Evolutionary conservation across 495 filamentous ascomycete species (phyloP).

Genomic region (Aspergillus hancockii): DNA sequence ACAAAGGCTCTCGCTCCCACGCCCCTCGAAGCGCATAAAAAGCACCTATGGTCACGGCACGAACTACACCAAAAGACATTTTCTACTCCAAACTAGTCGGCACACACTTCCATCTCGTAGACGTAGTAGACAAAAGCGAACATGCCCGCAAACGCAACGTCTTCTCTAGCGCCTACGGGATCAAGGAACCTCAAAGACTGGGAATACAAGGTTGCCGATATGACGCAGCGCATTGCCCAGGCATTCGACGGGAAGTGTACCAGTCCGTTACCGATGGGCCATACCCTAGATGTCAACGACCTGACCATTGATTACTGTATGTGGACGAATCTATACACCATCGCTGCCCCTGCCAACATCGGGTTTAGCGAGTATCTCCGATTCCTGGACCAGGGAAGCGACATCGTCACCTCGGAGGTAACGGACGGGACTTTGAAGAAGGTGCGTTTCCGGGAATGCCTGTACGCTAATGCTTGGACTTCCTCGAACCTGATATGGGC

Average conservation of each 20-base stretch:
- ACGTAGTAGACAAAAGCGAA: slow-evolving; percentile 40
- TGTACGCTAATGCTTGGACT: slow-evolving; percentile 31
- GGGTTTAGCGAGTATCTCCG: slow-evolving; percentile 41
- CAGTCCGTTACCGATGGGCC: slow-evolving; percentile 11
- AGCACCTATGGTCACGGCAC: slow-evolving; percentile 49
- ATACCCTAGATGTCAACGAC: slow-evolving; percentile 10
- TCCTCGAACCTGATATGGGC: slow-evolving; percentile 43
- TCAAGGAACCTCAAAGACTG: slow-evolving; percentile 51
- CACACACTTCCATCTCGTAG: slow-evolving; percentile 38
- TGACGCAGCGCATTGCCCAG: slow-evolving; percentile 31
- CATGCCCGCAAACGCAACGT: slow-evolving; percentile 44
- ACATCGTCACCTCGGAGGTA: slow-evolving; percentile 29
- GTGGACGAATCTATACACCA: slow-evolving; percentile 34
- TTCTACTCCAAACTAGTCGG: slow-evolving; percentile 40
- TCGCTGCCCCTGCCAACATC: slow-evolving; percentile 48
- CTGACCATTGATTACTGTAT: slow-evolving; percentile 33
- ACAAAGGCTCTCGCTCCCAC: slow-evolving; percentile 36
- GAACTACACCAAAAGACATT: slow-evolving; percentile 42
- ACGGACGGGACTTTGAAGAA: slow-evolving; percentile 35
- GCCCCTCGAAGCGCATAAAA: slow-evolving; percentile 37
- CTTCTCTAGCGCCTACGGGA: slow-evolving; percentile 45
- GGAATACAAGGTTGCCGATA: slow-evolving; percentile 52
- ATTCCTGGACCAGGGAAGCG: slow-evolving; percentile 43
- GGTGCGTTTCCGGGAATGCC: slow-evolving; percentile 39
- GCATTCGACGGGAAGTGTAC: slow-evolving; percentile 27